Evolutionary conservation across 345 rosid species (phyloP).

Genomic region (Brassica incana): DNA sequence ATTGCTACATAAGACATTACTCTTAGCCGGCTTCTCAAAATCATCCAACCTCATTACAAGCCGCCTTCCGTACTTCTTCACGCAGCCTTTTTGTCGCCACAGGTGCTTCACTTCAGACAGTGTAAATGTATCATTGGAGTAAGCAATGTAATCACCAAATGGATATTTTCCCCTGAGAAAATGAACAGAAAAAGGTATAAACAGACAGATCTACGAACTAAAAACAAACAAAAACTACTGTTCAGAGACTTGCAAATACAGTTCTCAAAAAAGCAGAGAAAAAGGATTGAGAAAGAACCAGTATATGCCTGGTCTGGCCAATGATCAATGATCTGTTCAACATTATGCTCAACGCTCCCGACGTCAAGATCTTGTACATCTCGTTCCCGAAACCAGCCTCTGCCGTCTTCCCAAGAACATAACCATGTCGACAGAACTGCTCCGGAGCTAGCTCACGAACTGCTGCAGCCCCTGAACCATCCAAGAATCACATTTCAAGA

Average conservation of each 20-base stretch:
- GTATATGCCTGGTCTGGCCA: constrained; percentile 99
- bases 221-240: neutral
- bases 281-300: constrained; percentile 95
- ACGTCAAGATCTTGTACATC: constrained; percentile 92
- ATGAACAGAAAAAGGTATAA: constrained; percentile 25
- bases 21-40: constrained; percentile 80
- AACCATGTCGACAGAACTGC: constrained; percentile 78
- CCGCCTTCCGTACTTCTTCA: constrained; percentile 60
- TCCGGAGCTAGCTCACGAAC: constrained; percentile 75
- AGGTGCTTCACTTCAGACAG: constrained; percentile 84
- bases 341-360: constrained; percentile 85
- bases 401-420: constrained; percentile 86
- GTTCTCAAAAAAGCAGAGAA: constrained; percentile 35
- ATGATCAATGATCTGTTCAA: constrained; percentile 94
- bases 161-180: constrained; percentile 83
- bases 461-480: constrained; percentile 61
- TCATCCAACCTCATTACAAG: constrained; percentile 87
- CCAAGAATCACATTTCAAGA: constrained; percentile 4
- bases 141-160: constrained; percentile 84
- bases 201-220: neutral
- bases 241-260: neutral
- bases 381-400: constrained; percentile 99
- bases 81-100: constrained; percentile 78
- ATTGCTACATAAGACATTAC: constrained; percentile 80
- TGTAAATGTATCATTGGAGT: constrained; percentile 71